phyloP scores from a whole-genome alignment of 805 yeast genomes.

The Starmerella geochares region DNA sequence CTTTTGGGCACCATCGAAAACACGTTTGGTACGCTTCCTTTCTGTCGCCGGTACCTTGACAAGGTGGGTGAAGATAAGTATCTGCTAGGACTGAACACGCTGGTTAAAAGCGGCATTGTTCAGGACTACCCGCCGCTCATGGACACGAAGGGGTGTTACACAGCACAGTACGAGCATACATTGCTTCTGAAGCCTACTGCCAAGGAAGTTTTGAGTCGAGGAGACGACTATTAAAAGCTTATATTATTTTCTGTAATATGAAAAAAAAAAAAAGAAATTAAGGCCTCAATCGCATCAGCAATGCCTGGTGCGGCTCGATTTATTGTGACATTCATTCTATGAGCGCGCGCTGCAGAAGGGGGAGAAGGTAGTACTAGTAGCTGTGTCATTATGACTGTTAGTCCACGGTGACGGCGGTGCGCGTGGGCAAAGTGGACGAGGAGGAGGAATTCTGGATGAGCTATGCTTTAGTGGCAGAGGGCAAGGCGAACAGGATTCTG shows the following conservation, averaged over 20 bases:
- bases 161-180: constrained; percentile 96
- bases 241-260: too few relatives aligned
- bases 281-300: too few relatives aligned
- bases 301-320: too few relatives aligned
- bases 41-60: constrained; percentile 91
- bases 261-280: too few relatives aligned
- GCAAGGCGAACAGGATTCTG: constrained; percentile 16
- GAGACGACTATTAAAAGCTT: constrained; percentile 57
- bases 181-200: constrained; percentile 77
- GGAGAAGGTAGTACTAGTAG: too few relatives aligned
- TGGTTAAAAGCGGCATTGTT: constrained; percentile 78
- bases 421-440: too few relatives aligned
- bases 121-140: constrained; percentile 89
- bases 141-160: constrained; percentile 74
- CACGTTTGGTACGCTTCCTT: constrained; percentile 88
- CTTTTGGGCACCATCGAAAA: constrained; percentile 60
- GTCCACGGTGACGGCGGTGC: too few relatives aligned
- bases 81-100: constrained; percentile 69
- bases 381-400: background rate
- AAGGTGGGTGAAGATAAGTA: constrained; percentile 87
- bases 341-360: too few relatives aligned
- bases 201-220: constrained; percentile 90
- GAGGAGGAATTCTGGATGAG: too few relatives aligned
- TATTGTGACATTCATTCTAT: too few relatives aligned
- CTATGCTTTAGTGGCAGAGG: constrained; percentile 14